Evolutionary conservation across 441 rosid genomes (phyloP).

Genomic region (Populus trichocarpa): DNA sequence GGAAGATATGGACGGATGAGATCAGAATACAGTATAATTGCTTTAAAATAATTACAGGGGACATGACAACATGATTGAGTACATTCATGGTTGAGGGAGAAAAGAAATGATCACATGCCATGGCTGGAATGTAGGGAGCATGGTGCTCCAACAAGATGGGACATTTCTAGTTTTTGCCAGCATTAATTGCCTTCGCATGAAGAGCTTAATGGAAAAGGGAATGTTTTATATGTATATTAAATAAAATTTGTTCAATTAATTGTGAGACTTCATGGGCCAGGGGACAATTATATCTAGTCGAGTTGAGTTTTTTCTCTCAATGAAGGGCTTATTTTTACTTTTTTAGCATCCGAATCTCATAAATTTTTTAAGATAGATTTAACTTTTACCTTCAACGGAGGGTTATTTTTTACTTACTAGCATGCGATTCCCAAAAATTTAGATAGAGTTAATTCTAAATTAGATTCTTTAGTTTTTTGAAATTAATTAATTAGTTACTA

Average conservation of each 20-base stretch:
- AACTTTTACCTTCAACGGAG: too few relatives aligned
- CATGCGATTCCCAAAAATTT: too few relatives aligned
- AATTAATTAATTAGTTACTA: too few relatives aligned
- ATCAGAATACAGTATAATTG: not conserved
- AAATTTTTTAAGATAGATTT: too few relatives aligned
- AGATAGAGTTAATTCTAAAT: too few relatives aligned
- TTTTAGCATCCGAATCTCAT: too few relatives aligned
- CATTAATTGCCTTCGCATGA: not conserved
- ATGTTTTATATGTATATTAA: not conserved
- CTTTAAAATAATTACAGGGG: not conserved
- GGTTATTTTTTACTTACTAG: too few relatives aligned
- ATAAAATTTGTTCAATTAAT: not conserved
- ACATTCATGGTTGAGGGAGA: not conserved
- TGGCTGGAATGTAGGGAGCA: not conserved
- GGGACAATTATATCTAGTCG: not conserved
- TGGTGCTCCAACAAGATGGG: not conserved
- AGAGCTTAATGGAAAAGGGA: too few relatives aligned
- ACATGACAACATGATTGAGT: not conserved
- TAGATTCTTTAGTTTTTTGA: too few relatives aligned
- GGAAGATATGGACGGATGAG: not conserved
- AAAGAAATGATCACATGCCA: not conserved
- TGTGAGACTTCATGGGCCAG: not conserved
- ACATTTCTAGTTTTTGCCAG: not conserved
- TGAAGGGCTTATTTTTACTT: not conserved
- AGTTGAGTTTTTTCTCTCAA: not conserved